These are phyloP conservation scores for Delitschia confertaspora DNA, from an alignment of 495 filamentous ascomycete genomes.

Conservation along the genomic window DNA sequence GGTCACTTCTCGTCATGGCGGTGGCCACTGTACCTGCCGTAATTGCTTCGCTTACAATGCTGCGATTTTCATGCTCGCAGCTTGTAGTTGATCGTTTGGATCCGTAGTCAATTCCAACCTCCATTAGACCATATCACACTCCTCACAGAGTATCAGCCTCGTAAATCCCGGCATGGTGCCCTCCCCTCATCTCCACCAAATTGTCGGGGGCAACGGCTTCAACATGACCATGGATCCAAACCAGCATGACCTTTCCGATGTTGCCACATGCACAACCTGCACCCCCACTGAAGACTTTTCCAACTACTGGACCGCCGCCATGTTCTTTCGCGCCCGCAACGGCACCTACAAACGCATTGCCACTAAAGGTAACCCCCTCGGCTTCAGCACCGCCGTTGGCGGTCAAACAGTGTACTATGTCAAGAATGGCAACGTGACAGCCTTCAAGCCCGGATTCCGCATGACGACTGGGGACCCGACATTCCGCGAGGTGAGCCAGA, in stretches of 20 bases:
- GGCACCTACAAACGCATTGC: constrained; percentile 9
- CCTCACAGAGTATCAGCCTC: constrained; percentile 3
- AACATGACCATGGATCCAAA: not conserved
- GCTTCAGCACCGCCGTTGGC: not conserved
- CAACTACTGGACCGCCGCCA: constrained; percentile 12
- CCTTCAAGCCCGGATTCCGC: constrained; percentile 12
- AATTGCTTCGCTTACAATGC: too few relatives aligned
- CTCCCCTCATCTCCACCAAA: constrained; percentile 37
- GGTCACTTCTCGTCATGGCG: too few relatives aligned
- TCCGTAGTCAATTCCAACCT: constrained; percentile 1
- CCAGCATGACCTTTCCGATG: not conserved
- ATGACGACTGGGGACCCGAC: constrained; percentile 5
- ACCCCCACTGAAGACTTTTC: constrained; percentile 13
- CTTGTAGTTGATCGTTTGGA: constrained; percentile 7
- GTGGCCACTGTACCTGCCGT: too few relatives aligned
- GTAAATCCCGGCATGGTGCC: constrained; percentile 14
- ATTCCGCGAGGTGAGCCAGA: not conserved
- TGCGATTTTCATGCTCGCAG: constrained; percentile 7
- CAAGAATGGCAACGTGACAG: constrained; percentile 12
- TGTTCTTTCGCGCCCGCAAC: constrained; percentile 12
- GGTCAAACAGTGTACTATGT: constrained; percentile 9
- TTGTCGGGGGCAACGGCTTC: constrained; percentile 5
- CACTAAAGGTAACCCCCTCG: not conserved
- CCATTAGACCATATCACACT: not conserved
- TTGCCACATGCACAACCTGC: constrained; percentile 3